These are phyloP conservation scores for Aspergillus heteromorphus DNA, from an alignment of 495 filamentous ascomycete genomes.

Conservation along the genomic window DNA sequence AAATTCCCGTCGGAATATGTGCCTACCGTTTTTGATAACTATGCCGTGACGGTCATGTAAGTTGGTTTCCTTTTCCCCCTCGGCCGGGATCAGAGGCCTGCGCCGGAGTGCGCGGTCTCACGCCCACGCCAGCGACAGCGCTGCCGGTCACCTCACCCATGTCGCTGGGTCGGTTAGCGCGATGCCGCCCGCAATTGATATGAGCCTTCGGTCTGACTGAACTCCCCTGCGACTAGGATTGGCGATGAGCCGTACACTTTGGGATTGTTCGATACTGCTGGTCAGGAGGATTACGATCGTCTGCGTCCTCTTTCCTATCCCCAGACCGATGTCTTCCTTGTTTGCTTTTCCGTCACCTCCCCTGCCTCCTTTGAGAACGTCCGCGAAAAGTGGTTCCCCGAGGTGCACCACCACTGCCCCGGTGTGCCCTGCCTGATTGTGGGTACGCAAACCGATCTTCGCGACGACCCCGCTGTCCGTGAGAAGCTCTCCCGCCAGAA, in stretches of 20 bases:
- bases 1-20: slow-evolving; percentile 99
- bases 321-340: slow-evolving; percentile 97
- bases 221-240: slow-evolving; percentile 59
- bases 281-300: too few relatives aligned
- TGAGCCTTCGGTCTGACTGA: slow-evolving; percentile 3
- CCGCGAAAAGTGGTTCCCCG: slow-evolving; percentile 97
- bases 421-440: slow-evolving; percentile 97
- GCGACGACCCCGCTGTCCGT: slow-evolving; percentile 80
- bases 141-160: too few relatives aligned
- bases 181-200: not conserved
- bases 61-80: slow-evolving; percentile 30
- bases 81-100: not conserved
- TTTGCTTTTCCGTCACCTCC: slow-evolving; percentile 97
- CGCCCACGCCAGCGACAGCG: not conserved
- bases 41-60: slow-evolving; percentile 98
- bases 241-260: slow-evolving; percentile 98
- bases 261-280: slow-evolving; percentile 95
- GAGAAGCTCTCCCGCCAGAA: slow-evolving; percentile 94
- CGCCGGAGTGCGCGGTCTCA: not conserved
- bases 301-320: slow-evolving; percentile 94
- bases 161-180: not conserved
- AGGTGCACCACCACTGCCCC: slow-evolving; percentile 97
- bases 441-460: slow-evolving; percentile 93
- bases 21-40: slow-evolving; percentile 98
- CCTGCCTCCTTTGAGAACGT: slow-evolving; percentile 99